Evolutionary conservation across 192 early-diverging fungal species (phyloP).

Genomic region (Backusella mclennaniae): DNA sequence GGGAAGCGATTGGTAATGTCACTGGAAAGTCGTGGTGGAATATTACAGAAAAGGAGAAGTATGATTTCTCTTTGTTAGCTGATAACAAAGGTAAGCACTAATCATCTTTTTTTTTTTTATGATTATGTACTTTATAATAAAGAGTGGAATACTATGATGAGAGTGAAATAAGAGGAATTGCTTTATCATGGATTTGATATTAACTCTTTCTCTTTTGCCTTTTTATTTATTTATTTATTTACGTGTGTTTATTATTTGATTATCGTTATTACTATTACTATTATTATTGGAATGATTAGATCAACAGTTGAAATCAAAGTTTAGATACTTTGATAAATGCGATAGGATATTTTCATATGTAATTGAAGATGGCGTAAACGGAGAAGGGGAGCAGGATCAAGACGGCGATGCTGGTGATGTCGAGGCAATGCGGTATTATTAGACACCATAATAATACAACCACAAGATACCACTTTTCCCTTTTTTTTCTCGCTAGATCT

Average conservation of each 20-base stretch:
- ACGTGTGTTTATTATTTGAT: neutral
- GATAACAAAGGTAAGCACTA: neutral
- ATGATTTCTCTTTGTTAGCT: neutral
- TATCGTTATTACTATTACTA: neutral
- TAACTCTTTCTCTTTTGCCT: neutral
- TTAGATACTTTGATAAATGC: slow-evolving; percentile 9
- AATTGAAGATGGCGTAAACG: neutral
- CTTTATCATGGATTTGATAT: neutral
- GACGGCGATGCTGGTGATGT: neutral
- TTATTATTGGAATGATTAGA: neutral
- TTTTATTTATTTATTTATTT: neutral
- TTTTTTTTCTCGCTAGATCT: too few species aligned
- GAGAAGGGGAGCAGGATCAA: neutral
- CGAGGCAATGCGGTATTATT: neutral
- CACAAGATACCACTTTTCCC: neutral
- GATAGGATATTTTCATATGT: slow-evolving; percentile 5
- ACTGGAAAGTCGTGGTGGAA: slow-evolving; percentile 15
- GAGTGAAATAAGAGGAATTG: neutral
- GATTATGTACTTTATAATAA: neutral
- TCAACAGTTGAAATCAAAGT: slow-evolving; percentile 12
- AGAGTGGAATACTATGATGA: neutral
- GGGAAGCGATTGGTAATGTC: neutral
- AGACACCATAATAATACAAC: neutral
- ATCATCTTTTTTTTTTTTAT: neutral
- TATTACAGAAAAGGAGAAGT: neutral